Conservation (phyloP, 371 early-diverging fungal genomes). For the Syncephalastrum racemosum region DNA sequence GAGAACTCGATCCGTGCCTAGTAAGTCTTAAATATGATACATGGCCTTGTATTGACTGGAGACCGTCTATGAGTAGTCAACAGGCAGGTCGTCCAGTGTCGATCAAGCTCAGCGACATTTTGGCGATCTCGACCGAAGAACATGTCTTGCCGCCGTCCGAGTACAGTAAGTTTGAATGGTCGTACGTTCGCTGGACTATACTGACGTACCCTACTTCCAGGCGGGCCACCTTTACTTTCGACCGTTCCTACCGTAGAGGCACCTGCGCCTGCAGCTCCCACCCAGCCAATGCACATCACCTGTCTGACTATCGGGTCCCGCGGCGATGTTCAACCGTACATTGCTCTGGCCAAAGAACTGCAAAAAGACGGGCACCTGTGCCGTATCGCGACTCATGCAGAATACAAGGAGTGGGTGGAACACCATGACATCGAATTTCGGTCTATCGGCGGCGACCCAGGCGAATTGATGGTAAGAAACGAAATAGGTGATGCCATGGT, state of each 20-base stretch:
- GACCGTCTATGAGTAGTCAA: background rate
- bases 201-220: background rate
- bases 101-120: slow-evolving; percentile 19
- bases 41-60: background rate
- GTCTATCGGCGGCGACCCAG: slow-evolving; percentile 71
- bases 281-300: slow-evolving; percentile 66
- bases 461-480: slow-evolving; percentile 56
- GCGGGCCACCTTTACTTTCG: slow-evolving; percentile 22
- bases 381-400: slow-evolving; percentile 74
- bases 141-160: slow-evolving; percentile 32
- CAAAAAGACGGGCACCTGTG: slow-evolving; percentile 70
- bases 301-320: slow-evolving; percentile 80
- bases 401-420: slow-evolving; percentile 74
- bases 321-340: slow-evolving; percentile 86
- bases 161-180: slow-evolving; percentile 20
- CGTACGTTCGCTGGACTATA: background rate
- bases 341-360: slow-evolving; percentile 76
- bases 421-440: slow-evolving; percentile 73
- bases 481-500: background rate
- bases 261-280: slow-evolving; percentile 13
- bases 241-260: background rate
- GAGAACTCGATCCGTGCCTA: no score
- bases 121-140: slow-evolving; percentile 20
- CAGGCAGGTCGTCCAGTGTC: slow-evolving; percentile 4
- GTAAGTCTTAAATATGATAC: no score